A percentile compares a stretch with the other conserved stretches of the same genome.
These are phyloP conservation scores for Scleroderma bovista DNA, from an alignment of 768 basidiomycete species.

Conservation along the genomic window DNA sequence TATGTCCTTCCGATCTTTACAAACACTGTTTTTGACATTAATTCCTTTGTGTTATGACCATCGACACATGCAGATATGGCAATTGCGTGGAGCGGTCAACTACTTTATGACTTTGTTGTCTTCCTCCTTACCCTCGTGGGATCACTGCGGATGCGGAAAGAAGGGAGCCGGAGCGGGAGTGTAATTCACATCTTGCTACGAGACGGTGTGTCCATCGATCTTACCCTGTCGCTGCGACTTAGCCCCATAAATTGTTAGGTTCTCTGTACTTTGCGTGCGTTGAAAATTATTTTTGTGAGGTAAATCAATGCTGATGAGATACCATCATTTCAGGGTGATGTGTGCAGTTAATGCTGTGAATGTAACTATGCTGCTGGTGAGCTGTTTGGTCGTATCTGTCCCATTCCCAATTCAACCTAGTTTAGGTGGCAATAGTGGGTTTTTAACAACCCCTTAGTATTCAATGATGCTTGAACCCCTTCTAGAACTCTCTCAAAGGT, in stretches of 20 bases:
- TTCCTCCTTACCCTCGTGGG: slow-evolving; percentile 18
- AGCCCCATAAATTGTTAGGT: slow-evolving; percentile 4
- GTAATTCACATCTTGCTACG: slow-evolving; percentile 10
- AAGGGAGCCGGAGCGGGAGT: background rate
- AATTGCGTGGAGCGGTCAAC: slow-evolving; percentile 7
- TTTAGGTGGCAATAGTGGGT: too few species aligned
- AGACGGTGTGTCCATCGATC: slow-evolving; percentile 6
- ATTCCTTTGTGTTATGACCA: background rate
- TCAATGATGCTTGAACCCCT: too few species aligned
- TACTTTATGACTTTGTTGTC: slow-evolving; percentile 16
- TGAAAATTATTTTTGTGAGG: background rate
- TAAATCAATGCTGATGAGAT: background rate
- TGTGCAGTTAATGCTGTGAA: slow-evolving; percentile 3
- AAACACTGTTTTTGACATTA: background rate
- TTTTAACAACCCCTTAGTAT: too few species aligned
- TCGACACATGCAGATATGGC: slow-evolving; percentile 4
- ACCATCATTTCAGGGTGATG: too few species aligned
- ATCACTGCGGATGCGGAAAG: background rate
- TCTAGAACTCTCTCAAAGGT: too few species aligned
- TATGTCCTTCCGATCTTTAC: too few species aligned
- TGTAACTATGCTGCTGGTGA: slow-evolving; percentile 9
- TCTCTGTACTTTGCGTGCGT: slow-evolving; percentile 15
- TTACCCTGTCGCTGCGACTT: background rate
- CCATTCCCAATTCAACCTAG: too few species aligned
- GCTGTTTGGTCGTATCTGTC: too few species aligned